These are phyloP conservation scores for Tulasnella sp. DNA, from an alignment of 768 basidiomycete genomes.

Conservation along the genomic window DNA sequence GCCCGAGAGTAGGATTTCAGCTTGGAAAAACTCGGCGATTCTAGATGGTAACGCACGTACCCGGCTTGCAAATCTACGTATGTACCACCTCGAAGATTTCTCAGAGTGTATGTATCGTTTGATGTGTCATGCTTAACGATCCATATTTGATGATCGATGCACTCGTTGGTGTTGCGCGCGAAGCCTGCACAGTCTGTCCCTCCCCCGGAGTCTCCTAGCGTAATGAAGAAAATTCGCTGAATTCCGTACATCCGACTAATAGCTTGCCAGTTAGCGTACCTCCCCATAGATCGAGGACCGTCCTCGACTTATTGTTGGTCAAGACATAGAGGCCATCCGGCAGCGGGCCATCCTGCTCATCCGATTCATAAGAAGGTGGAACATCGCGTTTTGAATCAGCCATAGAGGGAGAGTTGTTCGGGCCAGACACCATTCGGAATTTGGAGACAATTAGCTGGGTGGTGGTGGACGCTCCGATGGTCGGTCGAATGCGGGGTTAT, in stretches of 20 bases:
- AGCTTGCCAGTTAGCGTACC: background rate
- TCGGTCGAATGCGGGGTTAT: too few relatives aligned
- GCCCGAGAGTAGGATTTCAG: background rate
- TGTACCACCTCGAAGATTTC: background rate
- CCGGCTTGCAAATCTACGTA: background rate
- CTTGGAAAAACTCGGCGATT: background rate
- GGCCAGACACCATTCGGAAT: background rate
- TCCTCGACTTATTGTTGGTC: background rate
- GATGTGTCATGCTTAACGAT: background rate
- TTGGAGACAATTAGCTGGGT: too few relatives aligned
- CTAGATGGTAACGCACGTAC: background rate
- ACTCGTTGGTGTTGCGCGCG: background rate
- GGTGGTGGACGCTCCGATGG: too few relatives aligned
- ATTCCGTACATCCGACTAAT: background rate
- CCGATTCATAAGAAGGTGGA: background rate
- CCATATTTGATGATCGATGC: background rate
- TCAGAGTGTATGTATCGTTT: background rate
- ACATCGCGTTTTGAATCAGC: background rate
- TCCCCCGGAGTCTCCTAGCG: background rate
- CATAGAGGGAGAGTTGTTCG: background rate
- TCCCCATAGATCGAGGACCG: background rate
- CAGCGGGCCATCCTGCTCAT: background rate
- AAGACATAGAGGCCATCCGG: background rate
- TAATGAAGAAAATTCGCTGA: background rate
- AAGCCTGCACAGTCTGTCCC: background rate